Conservation (phyloP, 2,329 filamentous ascomycete species). For the Trichoderma pleuroti region DNA sequence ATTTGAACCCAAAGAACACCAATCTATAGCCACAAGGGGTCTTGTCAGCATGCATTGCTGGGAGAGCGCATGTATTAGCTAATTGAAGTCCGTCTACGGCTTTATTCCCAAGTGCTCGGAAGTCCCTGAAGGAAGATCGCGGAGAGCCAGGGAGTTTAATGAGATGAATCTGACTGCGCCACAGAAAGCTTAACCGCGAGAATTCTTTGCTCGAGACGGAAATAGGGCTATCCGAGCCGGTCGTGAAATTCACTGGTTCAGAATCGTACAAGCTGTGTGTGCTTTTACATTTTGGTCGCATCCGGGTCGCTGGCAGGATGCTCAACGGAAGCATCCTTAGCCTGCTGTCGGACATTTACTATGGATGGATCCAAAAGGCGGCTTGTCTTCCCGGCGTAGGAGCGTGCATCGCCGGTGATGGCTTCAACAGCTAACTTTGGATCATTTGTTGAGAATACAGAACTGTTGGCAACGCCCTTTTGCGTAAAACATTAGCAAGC, state of each 20-base stretch:
- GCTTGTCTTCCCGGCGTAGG: neutral
- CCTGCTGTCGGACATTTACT: neutral
- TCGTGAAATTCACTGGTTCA: neutral
- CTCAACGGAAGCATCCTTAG: neutral
- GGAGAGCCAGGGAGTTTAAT: neutral
- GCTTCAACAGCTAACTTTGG: neutral
- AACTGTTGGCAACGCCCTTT: neutral
- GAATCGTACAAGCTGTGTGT: neutral
- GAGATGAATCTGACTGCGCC: neutral
- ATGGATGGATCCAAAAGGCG: neutral
- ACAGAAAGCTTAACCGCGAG: slow-evolving; percentile 2
- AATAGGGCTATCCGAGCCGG: neutral
- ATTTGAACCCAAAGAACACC: neutral
- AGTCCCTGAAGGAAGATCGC: neutral
- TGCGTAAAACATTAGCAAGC: neutral
- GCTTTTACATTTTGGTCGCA: neutral
- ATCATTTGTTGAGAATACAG: neutral
- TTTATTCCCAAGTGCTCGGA: neutral
- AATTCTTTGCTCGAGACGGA: neutral
- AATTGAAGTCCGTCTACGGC: neutral
- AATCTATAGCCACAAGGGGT: neutral
- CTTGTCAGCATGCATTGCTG: neutral
- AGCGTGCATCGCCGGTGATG: neutral
- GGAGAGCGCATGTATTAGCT: neutral
- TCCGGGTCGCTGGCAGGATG: neutral